Evolutionary conservation across 805 yeast species (phyloP).

Genomic region (Vanderwaltozyma verrucispora): DNA sequence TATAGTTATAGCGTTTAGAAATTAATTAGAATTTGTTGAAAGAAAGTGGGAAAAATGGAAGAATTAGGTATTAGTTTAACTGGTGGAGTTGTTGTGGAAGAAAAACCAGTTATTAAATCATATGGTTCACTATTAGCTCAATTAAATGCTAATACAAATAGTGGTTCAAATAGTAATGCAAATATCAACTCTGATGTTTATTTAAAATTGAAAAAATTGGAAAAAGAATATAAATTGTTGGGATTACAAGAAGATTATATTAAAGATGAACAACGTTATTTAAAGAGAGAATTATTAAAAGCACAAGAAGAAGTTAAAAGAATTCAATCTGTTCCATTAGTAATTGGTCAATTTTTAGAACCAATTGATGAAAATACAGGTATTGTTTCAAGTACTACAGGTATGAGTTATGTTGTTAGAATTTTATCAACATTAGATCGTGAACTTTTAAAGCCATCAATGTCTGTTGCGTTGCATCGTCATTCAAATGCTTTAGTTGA

Average conservation of each 20-base stretch:
- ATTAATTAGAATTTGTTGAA: no score
- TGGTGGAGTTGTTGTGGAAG: constrained; percentile 25
- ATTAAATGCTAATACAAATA: constrained; percentile 16
- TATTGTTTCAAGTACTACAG: constrained; percentile 94
- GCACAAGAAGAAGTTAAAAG: constrained; percentile 98
- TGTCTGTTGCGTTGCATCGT: constrained; percentile 95
- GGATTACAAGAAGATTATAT: constrained; percentile 90
- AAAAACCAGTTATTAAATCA: constrained; percentile 25
- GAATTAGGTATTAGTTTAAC: constrained; percentile 45
- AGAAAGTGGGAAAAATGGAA: constrained; percentile 35
- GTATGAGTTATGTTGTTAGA: constrained; percentile 93
- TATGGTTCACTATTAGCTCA: constrained; percentile 25
- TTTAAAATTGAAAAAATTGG: constrained; percentile 73
- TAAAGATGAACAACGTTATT: constrained; percentile 95
- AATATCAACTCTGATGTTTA: constrained; percentile 54
- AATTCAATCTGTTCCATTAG: constrained; percentile 94
- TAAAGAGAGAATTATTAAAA: constrained; percentile 85
- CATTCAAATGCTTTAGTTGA: constrained; percentile 97
- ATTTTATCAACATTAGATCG: constrained; percentile 90
- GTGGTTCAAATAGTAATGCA: constrained; percentile 6
- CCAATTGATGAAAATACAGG: constrained; percentile 96
- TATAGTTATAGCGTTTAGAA: no score
- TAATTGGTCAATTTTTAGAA: constrained; percentile 95
- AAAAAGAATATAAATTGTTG: constrained; percentile 79
- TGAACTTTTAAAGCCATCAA: constrained; percentile 86